Evolutionary conservation across 2,329 filamentous ascomycete species (phyloP).

Genomic region (Diplodia corticola): DNA sequence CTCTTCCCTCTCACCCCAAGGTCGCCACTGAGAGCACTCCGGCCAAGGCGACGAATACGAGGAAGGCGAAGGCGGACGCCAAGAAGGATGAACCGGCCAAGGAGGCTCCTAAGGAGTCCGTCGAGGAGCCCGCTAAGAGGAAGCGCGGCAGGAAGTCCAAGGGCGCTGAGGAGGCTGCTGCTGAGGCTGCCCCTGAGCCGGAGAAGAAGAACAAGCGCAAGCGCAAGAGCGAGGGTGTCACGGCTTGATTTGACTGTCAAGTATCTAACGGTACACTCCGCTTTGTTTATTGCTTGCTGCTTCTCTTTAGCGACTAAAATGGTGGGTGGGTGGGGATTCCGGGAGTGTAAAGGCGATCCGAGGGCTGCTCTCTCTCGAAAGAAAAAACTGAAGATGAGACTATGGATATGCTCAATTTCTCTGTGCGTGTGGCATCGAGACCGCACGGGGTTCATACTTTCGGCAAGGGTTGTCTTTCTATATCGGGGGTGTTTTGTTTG

Average conservation of each 20-base stretch:
- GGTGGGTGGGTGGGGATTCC: neutral
- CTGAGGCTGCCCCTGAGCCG: slow-evolving; percentile 7
- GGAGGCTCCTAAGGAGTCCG: neutral
- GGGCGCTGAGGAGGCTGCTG: slow-evolving; percentile 8
- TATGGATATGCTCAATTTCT: neutral
- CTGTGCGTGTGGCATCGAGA: neutral
- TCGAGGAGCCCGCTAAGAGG: slow-evolving; percentile 21
- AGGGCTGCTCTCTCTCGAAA: neutral
- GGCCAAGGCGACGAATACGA: neutral
- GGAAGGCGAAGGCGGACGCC: slow-evolving; percentile 2
- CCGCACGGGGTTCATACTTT: neutral
- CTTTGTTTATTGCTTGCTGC: neutral
- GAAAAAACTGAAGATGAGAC: neutral
- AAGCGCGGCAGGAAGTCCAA: slow-evolving; percentile 23
- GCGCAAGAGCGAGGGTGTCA: slow-evolving; percentile 19
- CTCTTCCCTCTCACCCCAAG: slow-evolving; percentile 15
- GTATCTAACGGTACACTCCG: neutral
- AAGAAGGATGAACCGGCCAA: slow-evolving; percentile 14
- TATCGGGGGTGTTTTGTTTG: neutral
- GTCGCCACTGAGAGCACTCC: slow-evolving; percentile 4
- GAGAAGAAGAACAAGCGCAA: slow-evolving; percentile 24
- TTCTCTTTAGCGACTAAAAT: slow-evolving; percentile 1
- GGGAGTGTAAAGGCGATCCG: neutral
- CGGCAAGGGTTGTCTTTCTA: neutral
- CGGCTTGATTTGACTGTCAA: neutral